Evolutionary conservation across 805 yeast species (phyloP).

Genomic region (Metschnikowia santaceciliae): DNA sequence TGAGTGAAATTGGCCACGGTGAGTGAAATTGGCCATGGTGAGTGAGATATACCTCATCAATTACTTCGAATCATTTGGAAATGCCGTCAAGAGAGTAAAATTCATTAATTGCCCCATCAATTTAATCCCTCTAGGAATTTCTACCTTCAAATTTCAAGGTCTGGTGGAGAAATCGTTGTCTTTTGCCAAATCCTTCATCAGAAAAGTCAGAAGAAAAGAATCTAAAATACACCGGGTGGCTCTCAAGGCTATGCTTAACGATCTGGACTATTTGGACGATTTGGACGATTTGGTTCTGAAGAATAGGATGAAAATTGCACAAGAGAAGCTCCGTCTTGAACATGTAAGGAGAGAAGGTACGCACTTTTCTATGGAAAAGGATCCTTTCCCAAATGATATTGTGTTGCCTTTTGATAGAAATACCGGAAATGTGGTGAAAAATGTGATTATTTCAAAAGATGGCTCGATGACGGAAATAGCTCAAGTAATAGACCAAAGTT

Average conservation of each 20-base stretch:
- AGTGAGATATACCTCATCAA: conserved; percentile 44
- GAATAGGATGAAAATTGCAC: conserved; percentile 27
- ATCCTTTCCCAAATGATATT: too few relatives aligned
- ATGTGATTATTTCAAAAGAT: too few relatives aligned
- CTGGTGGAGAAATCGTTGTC: conserved; percentile 41
- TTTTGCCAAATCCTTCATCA: conserved; percentile 31
- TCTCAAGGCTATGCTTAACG: conserved; percentile 53
- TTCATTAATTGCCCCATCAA: conserved; percentile 65
- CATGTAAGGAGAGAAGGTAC: conserved; percentile 20
- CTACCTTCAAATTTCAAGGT: conserved; percentile 60
- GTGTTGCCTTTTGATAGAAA: too few relatives aligned
- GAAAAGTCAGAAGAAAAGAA: conserved; percentile 20
- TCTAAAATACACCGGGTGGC: conserved; percentile 50
- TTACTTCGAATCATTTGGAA: conserved; percentile 61
- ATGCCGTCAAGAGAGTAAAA: conserved; percentile 50
- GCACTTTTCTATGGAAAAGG: too few relatives aligned
- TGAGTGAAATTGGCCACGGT: conserved; percentile 30
- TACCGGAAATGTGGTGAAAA: too few relatives aligned
- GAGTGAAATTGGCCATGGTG: conserved; percentile 27
- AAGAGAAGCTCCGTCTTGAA: conserved; percentile 23
- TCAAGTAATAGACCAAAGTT: too few relatives aligned
- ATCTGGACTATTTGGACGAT: conserved; percentile 40
- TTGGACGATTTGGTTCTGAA: conserved; percentile 36
- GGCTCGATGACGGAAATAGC: too few relatives aligned
- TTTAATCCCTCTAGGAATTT: conserved; percentile 76